Conservation (phyloP, 805 yeast species). For the Suhomyces tanzawaensis region DNA sequence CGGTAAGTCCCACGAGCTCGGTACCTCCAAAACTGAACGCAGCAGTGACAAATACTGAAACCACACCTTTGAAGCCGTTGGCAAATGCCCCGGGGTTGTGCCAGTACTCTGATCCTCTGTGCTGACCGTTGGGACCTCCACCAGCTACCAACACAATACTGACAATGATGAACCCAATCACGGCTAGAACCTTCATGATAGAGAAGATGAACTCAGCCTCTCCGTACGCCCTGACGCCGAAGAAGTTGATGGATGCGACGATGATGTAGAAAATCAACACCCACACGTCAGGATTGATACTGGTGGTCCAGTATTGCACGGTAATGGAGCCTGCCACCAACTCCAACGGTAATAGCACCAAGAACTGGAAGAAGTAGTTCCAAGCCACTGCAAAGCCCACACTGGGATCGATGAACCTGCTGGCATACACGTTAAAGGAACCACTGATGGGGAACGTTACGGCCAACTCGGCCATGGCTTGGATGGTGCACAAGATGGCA, state of each 20-base stretch:
- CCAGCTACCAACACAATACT: slow-evolving; percentile 51
- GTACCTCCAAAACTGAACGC: slow-evolving; percentile 43
- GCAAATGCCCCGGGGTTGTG: slow-evolving; percentile 55
- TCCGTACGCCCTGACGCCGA: slow-evolving; percentile 55
- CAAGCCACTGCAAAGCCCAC: slow-evolving; percentile 54
- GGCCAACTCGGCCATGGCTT: slow-evolving; percentile 51
- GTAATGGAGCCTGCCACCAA: slow-evolving; percentile 60
- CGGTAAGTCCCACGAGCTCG: slow-evolving; percentile 41
- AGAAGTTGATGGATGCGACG: slow-evolving; percentile 47
- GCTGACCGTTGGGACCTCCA: slow-evolving; percentile 50
- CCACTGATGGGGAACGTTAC: slow-evolving; percentile 55
- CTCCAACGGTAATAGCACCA: slow-evolving; percentile 57
- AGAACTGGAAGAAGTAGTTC: slow-evolving; percentile 56
- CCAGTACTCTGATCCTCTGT: slow-evolving; percentile 52
- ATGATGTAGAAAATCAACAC: slow-evolving; percentile 52
- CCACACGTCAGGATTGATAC: slow-evolving; percentile 60
- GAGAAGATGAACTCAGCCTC: slow-evolving; percentile 55
- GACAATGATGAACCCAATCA: slow-evolving; percentile 46
- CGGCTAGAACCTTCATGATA: slow-evolving; percentile 46
- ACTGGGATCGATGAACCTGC: slow-evolving; percentile 54
- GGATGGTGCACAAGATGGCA: slow-evolving; percentile 25
- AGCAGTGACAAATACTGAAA: slow-evolving; percentile 39
- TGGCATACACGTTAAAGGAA: slow-evolving; percentile 48
- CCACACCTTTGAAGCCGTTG: slow-evolving; percentile 43
- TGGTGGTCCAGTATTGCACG: slow-evolving; percentile 52